Conservation (phyloP, 106 monocot genomes). For the Ottelia alismoides region DNA sequence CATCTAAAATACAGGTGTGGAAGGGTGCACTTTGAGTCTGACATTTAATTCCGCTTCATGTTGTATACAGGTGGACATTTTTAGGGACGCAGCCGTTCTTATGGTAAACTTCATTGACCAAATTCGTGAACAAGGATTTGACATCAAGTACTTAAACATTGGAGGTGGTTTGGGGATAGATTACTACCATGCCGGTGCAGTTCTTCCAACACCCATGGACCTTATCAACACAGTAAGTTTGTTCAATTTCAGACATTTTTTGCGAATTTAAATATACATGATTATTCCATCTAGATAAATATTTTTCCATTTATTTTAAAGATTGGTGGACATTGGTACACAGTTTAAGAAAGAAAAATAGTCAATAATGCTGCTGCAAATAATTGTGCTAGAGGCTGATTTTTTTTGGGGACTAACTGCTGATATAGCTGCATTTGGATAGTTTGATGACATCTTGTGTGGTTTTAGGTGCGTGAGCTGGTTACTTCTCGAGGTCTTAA, state of each 20-base stretch:
- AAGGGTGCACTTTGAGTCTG: no score
- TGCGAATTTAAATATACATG: no score
- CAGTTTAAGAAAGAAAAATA: no score
- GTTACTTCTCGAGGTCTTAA: slow-evolving; percentile 62
- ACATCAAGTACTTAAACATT: slow-evolving; percentile 74
- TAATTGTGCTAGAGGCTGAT: no score
- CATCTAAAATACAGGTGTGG: no score
- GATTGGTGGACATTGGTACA: no score
- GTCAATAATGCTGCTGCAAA: no score
- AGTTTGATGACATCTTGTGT: background rate
- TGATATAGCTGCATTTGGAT: no score
- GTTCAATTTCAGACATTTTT: no score
- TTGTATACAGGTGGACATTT: slow-evolving; percentile 77
- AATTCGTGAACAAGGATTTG: slow-evolving; percentile 83
- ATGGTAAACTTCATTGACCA: slow-evolving; percentile 93
- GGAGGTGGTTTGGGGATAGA: slow-evolving; percentile 96
- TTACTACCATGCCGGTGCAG: slow-evolving; percentile 70
- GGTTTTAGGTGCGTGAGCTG: slow-evolving; percentile 71
- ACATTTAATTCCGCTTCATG: background rate
- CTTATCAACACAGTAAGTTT: slow-evolving; percentile 94
- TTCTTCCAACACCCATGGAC: slow-evolving; percentile 95
- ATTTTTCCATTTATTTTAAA: no score
- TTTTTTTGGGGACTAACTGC: no score
- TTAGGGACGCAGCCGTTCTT: slow-evolving; percentile 87
- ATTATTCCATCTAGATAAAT: no score